Percentiles rank a stretch among this genome's conserved stretches.
These are phyloP conservation scores for Marchantia polymorpha DNA, from an alignment of 225 moss, liverwort and hornwort species.

Conservation along the genomic window DNA sequence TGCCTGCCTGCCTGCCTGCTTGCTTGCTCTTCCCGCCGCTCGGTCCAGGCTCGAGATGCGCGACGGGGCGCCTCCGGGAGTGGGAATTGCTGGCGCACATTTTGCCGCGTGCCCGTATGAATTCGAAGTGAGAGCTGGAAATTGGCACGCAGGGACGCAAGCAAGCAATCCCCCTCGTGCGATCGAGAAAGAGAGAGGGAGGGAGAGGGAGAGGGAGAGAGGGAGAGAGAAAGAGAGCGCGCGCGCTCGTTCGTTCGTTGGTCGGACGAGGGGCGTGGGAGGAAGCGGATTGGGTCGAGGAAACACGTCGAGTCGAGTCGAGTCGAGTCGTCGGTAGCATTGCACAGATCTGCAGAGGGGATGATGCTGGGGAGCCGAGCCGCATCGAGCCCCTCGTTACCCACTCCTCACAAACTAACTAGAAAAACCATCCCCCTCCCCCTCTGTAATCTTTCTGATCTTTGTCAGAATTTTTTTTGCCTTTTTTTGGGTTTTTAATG, in stretches of 20 bases:
- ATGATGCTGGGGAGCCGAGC: too few relatives aligned
- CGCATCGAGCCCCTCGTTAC: slow-evolving; percentile 39
- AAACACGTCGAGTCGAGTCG: slow-evolving; percentile 29
- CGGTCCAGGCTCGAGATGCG: slow-evolving; percentile 7
- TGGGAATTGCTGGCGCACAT: slow-evolving; percentile 22
- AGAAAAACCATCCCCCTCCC: slow-evolving; percentile 38
- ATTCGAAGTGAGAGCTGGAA: background rate
- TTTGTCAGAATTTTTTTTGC: slow-evolving; percentile 23
- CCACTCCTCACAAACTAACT: slow-evolving; percentile 39
- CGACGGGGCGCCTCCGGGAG: slow-evolving; percentile 22
- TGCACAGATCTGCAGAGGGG: too few relatives aligned
- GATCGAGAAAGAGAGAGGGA: too few relatives aligned
- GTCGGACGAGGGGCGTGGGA: too few relatives aligned
- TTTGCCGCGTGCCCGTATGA: background rate
- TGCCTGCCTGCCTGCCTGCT: too few relatives aligned
- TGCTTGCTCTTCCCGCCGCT: background rate
- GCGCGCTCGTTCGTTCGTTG: too few relatives aligned
- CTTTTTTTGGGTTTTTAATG: slow-evolving; percentile 17
- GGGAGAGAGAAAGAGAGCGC: too few relatives aligned
- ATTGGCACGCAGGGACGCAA: background rate
- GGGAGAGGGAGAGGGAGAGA: too few relatives aligned
- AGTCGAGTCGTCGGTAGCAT: too few relatives aligned
- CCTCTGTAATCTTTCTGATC: slow-evolving; percentile 36
- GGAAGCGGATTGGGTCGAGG: too few relatives aligned
- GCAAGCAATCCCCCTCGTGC: too few relatives aligned